Evolutionary conservation across 805 yeast species (phyloP).

Genomic region (Blastobotrys americana): DNA sequence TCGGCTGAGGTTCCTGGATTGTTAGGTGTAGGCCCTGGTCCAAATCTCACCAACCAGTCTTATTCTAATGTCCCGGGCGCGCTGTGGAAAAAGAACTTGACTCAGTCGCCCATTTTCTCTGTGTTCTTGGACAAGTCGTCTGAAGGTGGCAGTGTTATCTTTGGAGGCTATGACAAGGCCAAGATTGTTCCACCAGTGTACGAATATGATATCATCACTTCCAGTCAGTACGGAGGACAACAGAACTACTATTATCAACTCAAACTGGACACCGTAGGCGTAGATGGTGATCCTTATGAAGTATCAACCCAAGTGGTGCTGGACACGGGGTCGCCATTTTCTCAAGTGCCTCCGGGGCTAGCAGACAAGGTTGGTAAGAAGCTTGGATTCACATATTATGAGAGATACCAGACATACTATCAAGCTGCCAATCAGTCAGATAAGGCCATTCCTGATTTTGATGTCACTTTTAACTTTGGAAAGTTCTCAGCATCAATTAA

Average conservation of each 20-base stretch:
- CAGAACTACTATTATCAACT: constrained; percentile 19
- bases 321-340: constrained; percentile 31
- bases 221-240: constrained; percentile 5
- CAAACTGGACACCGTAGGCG: constrained; percentile 16
- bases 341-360: constrained; percentile 26
- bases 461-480: constrained; percentile 24
- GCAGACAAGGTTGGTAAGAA: constrained; percentile 25
- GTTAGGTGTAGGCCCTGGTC: constrained; percentile 37
- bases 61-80: constrained; percentile 63
- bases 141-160: constrained; percentile 25
- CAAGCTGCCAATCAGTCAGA: constrained; percentile 6
- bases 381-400: constrained; percentile 21
- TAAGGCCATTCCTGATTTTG: constrained; percentile 11
- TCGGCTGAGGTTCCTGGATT: constrained; percentile 60
- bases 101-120: constrained; percentile 54
- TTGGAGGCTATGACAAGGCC: constrained; percentile 28
- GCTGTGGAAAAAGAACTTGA: constrained; percentile 51
- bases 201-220: constrained; percentile 17
- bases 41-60: constrained; percentile 38
- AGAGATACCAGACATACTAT: constrained; percentile 24
- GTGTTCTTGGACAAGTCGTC: constrained; percentile 43
- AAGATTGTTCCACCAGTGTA: constrained; percentile 25
- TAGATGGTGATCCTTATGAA: constrained; percentile 16
- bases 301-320: constrained; percentile 21
- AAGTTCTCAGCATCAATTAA: constrained; percentile 23